Evolutionary conservation across 176 grass and related monocot species (phyloP).

Genomic region (Carex pumila): DNA sequence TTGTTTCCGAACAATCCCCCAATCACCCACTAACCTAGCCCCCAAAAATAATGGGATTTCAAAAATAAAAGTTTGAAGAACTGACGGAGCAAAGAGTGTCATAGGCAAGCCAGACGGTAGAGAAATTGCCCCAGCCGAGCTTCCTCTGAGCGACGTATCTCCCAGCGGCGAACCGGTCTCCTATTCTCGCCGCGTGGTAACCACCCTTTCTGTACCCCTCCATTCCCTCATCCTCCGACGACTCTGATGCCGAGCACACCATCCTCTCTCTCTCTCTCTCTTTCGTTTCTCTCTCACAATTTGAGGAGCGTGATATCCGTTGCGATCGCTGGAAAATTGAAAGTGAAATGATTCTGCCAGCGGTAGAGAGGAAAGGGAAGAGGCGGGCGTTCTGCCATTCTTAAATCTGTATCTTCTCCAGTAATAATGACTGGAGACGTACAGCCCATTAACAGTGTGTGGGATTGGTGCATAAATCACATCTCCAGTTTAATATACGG

Average conservation of each 20-base stretch:
- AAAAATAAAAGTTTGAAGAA: neutral
- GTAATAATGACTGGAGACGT: neutral
- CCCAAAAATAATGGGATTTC: constrained; percentile 18
- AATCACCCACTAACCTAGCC: neutral
- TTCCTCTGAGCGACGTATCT: constrained; percentile 84
- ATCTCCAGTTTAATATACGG: neutral
- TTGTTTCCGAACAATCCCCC: neutral
- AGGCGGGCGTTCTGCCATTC: neutral
- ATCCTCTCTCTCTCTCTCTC: neutral
- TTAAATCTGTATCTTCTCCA: neutral
- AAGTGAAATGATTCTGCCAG: constrained; percentile 12
- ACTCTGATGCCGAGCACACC: constrained; percentile 41
- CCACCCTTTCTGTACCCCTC: constrained; percentile 86
- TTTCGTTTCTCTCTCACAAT: neutral
- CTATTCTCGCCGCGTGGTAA: constrained; percentile 72
- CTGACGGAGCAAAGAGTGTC: constrained; percentile 65
- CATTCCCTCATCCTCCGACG: constrained; percentile 71
- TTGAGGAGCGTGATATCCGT: neutral
- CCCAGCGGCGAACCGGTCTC: constrained; percentile 72
- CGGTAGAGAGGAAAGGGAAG: neutral
- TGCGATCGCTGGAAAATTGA: constrained; percentile 1
- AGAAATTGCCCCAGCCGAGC: constrained; percentile 95
- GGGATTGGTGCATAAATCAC: neutral
- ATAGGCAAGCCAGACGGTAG: constrained; percentile 97
- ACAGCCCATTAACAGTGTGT: neutral